These are phyloP conservation scores for Waltiozyma solani DNA, from an alignment of 1,139 yeast genomes.

Conservation along the genomic window DNA sequence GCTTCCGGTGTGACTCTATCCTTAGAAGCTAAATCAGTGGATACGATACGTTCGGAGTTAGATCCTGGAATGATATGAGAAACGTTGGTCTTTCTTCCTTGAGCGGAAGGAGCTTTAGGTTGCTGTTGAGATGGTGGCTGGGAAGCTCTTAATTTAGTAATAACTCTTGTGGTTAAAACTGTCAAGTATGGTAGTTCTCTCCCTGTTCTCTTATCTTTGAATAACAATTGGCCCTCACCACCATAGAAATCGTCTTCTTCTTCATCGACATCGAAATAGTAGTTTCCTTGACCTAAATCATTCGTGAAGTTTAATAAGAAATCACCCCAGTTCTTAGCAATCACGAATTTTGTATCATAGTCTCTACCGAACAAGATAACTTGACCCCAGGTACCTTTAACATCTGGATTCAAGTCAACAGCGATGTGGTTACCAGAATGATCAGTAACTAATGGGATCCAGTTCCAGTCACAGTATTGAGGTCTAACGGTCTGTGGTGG, in stretches of 20 bases:
- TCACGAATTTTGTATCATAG: slow-evolving; percentile 67
- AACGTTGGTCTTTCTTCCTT: slow-evolving; percentile 2
- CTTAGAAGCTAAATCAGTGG: slow-evolving; percentile 9
- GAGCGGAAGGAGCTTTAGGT: neutral
- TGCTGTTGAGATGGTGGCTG: slow-evolving; percentile 10
- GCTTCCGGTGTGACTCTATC: no score
- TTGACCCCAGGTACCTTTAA: slow-evolving; percentile 69
- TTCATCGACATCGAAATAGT: slow-evolving; percentile 40
- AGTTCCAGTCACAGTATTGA: slow-evolving; percentile 74
- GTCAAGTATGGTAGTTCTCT: slow-evolving; percentile 54
- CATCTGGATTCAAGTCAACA: slow-evolving; percentile 79
- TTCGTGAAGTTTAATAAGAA: slow-evolving; percentile 73
- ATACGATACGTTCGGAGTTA: slow-evolving; percentile 10
- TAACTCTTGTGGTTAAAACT: slow-evolving; percentile 40
- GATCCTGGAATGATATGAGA: slow-evolving; percentile 7
- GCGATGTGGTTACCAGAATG: slow-evolving; percentile 86
- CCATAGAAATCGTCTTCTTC: slow-evolving; percentile 48
- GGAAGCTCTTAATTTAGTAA: slow-evolving; percentile 18
- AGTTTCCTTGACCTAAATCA: slow-evolving; percentile 67
- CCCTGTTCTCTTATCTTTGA: slow-evolving; percentile 38
- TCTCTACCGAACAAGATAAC: slow-evolving; percentile 85
- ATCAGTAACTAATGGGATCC: slow-evolving; percentile 90
- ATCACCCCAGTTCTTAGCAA: slow-evolving; percentile 82
- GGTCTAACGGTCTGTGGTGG: slow-evolving; percentile 68
- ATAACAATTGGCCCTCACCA: slow-evolving; percentile 70